A percentile compares a stretch with the other conserved stretches of the same genome.
Evolutionary conservation across 345 rosid genomes (phyloP).

Genomic region (Camelina laxa): DNA sequence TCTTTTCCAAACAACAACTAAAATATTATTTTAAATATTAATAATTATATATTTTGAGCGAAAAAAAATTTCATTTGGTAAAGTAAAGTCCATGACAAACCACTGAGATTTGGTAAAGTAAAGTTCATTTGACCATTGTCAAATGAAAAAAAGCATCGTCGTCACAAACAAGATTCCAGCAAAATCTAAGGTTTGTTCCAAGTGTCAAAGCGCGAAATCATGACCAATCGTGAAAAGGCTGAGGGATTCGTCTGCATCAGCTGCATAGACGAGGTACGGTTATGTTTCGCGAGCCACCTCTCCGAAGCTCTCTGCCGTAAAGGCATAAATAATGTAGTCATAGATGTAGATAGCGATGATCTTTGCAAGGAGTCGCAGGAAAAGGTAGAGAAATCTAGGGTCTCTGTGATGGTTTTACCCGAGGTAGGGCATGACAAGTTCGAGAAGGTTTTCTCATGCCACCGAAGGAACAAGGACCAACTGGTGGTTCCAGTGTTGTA

Average conservation of each 20-base stretch:
- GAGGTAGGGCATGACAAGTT: not conserved
- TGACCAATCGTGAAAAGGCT: not conserved
- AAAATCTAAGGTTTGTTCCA: not conserved
- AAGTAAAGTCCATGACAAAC: too few relatives aligned
- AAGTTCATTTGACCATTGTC: too few relatives aligned
- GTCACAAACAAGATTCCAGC: not conserved
- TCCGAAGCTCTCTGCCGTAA: slow-evolving; percentile 12
- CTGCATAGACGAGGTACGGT: slow-evolving; percentile 15
- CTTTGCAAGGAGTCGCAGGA: not conserved
- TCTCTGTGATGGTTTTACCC: slow-evolving; percentile 24
- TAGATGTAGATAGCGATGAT: not conserved
- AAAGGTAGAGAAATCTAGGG: slow-evolving; percentile 8
- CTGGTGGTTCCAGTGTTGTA: slow-evolving; percentile 25
- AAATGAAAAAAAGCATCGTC: not conserved
- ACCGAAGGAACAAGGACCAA: not conserved
- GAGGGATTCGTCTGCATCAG: slow-evolving; percentile 8
- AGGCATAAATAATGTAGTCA: slow-evolving; percentile 6
- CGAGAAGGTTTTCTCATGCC: not conserved
- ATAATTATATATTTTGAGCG: too few relatives aligned
- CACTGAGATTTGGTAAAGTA: too few relatives aligned
- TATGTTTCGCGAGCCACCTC: slow-evolving; percentile 27
- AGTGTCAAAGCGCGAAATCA: not conserved
- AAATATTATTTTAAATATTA: too few relatives aligned
- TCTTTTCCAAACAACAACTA: too few relatives aligned
- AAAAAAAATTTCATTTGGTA: too few relatives aligned